phyloP scores from a whole-genome alignment of 192 early-diverging fungal species.

The Podila verticillata region DNA sequence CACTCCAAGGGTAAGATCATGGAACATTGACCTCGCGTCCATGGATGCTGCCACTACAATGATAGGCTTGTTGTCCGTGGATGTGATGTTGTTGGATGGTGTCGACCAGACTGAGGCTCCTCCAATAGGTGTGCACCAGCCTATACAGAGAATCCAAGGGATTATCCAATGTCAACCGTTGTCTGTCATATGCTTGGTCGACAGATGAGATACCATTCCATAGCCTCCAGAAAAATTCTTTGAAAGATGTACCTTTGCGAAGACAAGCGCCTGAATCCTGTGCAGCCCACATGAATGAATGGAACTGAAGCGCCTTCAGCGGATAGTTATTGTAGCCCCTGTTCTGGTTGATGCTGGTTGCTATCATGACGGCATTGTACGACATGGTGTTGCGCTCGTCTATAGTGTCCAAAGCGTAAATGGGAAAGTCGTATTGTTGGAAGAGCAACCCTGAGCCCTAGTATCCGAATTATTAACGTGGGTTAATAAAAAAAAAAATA shows the following conservation, averaged over 20 bases:
- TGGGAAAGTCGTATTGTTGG: constrained; percentile 69
- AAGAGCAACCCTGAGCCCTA: constrained; percentile 71
- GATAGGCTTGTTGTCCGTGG: constrained; percentile 70
- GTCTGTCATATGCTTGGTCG: not conserved
- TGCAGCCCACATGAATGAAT: constrained; percentile 77
- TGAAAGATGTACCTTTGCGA: constrained; percentile 64
- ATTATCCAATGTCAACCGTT: not conserved
- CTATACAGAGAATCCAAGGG: constrained; percentile 42
- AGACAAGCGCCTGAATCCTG: constrained; percentile 74
- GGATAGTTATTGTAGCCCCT: constrained; percentile 67
- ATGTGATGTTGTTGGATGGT: constrained; percentile 60
- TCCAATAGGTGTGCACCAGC: constrained; percentile 74
- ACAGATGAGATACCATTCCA: not conserved
- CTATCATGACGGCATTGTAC: constrained; percentile 55
- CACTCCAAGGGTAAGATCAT: constrained; percentile 68
- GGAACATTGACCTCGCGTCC: constrained; percentile 73
- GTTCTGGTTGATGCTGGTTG: constrained; percentile 34
- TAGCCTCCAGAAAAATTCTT: not conserved
- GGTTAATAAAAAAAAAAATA: too few species aligned
- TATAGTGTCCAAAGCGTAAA: constrained; percentile 64
- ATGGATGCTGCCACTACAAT: constrained; percentile 72
- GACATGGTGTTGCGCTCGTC: constrained; percentile 35
- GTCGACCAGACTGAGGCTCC: constrained; percentile 76
- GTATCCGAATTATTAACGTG: too few species aligned
- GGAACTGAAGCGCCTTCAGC: constrained; percentile 75